Evolutionary conservation across 2,329 filamentous ascomycete genomes (phyloP).

Genomic region (Botrytis elliptica): DNA sequence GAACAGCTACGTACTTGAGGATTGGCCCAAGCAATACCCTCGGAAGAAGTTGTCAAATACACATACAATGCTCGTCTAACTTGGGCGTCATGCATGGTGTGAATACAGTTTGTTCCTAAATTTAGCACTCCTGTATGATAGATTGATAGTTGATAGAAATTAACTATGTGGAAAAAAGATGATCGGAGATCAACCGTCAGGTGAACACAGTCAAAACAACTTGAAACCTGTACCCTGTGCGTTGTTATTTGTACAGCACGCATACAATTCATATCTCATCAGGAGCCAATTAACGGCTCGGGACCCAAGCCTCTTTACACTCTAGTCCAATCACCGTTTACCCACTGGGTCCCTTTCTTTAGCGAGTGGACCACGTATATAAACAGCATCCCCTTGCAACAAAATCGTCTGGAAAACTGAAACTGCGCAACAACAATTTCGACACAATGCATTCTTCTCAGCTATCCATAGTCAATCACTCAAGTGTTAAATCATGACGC

Average conservation of each 20-base stretch:
- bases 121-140: background rate
- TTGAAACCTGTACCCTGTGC: conserved; percentile 5
- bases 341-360: conserved; percentile 12
- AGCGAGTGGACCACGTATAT: conserved; percentile 22
- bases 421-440: background rate
- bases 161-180: background rate
- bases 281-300: background rate
- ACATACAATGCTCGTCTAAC: background rate
- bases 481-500: background rate
- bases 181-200: background rate
- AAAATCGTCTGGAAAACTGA: conserved; percentile 4
- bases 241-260: conserved; percentile 12
- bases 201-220: background rate
- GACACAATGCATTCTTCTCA: conserved; percentile 7
- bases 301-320: background rate
- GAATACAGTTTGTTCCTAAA: background rate
- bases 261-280: background rate
- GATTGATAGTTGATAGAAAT: background rate
- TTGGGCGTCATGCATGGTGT: background rate
- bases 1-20: background rate
- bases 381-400: conserved; percentile 12
- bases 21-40: background rate
- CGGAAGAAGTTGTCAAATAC: background rate
- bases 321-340: conserved; percentile 11
- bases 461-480: background rate